These are phyloP conservation scores for Endocalyx cinctus DNA, from an alignment of 2,329 filamentous ascomycete species.

Conservation along the genomic window DNA sequence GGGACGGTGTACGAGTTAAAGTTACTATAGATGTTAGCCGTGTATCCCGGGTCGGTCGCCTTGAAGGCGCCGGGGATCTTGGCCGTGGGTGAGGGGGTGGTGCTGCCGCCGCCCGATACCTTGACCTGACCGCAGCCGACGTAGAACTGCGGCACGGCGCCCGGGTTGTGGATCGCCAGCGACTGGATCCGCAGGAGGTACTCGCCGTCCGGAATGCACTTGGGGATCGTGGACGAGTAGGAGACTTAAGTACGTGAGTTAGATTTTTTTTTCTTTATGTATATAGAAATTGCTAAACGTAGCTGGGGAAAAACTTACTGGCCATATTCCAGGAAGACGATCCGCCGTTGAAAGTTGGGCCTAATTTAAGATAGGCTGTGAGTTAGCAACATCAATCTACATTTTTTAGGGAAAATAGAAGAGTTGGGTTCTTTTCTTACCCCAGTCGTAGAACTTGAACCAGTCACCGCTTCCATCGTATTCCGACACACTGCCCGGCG, in stretches of 20 bases:
- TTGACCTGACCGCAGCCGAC: constrained; percentile 42
- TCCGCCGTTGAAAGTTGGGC: constrained; percentile 29
- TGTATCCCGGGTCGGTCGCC: constrained; percentile 37
- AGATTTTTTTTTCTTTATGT: too few species aligned
- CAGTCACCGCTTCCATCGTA: constrained; percentile 36
- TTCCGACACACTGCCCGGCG: constrained; percentile 26
- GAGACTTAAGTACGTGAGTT: constrained; percentile 13
- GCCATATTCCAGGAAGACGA: constrained; percentile 29
- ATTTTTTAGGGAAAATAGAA: too few species aligned
- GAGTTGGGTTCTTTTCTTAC: too few species aligned
- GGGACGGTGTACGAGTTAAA: constrained; percentile 23
- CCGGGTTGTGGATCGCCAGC: constrained; percentile 55
- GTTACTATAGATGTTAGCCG: constrained; percentile 25
- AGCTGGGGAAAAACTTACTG: constrained; percentile 13
- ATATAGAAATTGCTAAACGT: too few species aligned
- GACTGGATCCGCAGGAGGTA: constrained; percentile 57
- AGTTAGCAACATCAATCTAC: too few species aligned
- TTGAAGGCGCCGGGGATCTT: constrained; percentile 39
- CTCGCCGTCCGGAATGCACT: constrained; percentile 48
- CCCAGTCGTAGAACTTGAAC: constrained; percentile 38
- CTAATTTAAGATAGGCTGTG: too few species aligned
- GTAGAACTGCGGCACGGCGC: constrained; percentile 42
- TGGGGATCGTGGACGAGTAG: constrained; percentile 42
- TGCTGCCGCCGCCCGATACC: constrained; percentile 36
- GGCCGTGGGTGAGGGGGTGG: constrained; percentile 28